Evolutionary conservation across 2,329 filamentous ascomycete species (phyloP).

Genomic region (Colletotrichum gigasporum): DNA sequence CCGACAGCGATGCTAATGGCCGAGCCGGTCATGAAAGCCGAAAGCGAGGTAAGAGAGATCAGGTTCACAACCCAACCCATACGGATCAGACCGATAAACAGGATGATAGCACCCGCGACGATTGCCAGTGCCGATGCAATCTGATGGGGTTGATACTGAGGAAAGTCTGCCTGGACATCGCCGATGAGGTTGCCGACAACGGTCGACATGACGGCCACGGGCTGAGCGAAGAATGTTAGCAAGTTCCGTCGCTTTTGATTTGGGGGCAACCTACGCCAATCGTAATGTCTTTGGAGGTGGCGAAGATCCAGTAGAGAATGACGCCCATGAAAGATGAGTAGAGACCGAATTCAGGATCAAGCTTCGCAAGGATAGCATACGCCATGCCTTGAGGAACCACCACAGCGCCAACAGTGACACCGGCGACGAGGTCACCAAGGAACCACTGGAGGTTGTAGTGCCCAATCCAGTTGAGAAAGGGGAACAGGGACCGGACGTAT

Average conservation of each 20-base stretch:
- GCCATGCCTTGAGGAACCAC: slow-evolving; percentile 98
- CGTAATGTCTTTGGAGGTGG: slow-evolving; percentile 97
- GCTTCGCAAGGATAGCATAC: slow-evolving; percentile 83
- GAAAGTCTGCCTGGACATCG: slow-evolving; percentile 65
- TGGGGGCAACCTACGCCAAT: slow-evolving; percentile 76
- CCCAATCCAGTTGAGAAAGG: slow-evolving; percentile 88
- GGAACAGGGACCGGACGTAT: slow-evolving; percentile 81
- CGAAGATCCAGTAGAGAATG: slow-evolving; percentile 96
- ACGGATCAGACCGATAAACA: slow-evolving; percentile 80
- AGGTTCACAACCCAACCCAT: slow-evolving; percentile 92
- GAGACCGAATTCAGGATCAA: slow-evolving; percentile 85
- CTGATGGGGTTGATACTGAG: slow-evolving; percentile 68
- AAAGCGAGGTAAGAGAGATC: slow-evolving; percentile 89
- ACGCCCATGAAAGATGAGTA: slow-evolving; percentile 98
- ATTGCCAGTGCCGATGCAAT: slow-evolving; percentile 84
- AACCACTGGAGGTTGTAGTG: slow-evolving; percentile 93
- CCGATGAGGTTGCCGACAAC: slow-evolving; percentile 85
- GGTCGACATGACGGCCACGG: slow-evolving; percentile 94
- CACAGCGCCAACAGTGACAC: slow-evolving; percentile 65
- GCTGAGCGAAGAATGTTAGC: slow-evolving; percentile 55
- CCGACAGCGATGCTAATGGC: slow-evolving; percentile 88
- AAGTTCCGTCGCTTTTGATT: neutral
- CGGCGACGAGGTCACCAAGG: slow-evolving; percentile 87
- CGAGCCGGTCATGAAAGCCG: slow-evolving; percentile 96
- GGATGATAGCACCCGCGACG: slow-evolving; percentile 80